Conservation (phyloP, 257 asterid genomes). For the Orobanche coerulescens region DNA sequence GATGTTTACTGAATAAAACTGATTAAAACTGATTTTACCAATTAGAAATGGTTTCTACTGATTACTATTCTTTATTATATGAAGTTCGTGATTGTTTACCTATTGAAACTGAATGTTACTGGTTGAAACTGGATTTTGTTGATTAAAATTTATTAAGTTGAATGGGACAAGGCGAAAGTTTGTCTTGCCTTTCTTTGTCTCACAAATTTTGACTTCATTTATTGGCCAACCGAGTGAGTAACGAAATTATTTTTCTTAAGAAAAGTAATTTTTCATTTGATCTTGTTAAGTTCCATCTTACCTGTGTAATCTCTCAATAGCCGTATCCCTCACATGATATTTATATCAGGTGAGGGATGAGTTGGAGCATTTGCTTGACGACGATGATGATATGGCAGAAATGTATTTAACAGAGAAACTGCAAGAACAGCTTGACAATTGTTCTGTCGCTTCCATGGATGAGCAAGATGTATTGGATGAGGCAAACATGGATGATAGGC, state of each 20-base stretch:
- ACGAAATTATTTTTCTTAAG: neutral
- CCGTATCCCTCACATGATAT: neutral
- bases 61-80: no score
- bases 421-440: slow-evolving; percentile 56
- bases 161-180: no score
- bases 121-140: no score
- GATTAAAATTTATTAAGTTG: no score
- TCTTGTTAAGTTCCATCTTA: neutral
- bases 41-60: no score
- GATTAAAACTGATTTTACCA: no score
- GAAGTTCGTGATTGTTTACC: no score
- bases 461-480: slow-evolving; percentile 57
- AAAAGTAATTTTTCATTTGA: neutral
- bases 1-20: no score
- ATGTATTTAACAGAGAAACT: slow-evolving; percentile 92
- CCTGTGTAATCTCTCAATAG: neutral
- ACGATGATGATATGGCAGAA: slow-evolving; percentile 97
- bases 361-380: slow-evolving; percentile 90
- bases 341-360: slow-evolving; percentile 85
- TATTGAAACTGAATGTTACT: no score
- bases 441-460: slow-evolving; percentile 49
- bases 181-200: neutral
- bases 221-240: neutral
- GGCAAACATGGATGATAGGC: slow-evolving; percentile 55
- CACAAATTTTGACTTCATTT: neutral